Evolutionary conservation across 306 rosid genomes (phyloP).

Genomic region (Inga oerstediana): DNA sequence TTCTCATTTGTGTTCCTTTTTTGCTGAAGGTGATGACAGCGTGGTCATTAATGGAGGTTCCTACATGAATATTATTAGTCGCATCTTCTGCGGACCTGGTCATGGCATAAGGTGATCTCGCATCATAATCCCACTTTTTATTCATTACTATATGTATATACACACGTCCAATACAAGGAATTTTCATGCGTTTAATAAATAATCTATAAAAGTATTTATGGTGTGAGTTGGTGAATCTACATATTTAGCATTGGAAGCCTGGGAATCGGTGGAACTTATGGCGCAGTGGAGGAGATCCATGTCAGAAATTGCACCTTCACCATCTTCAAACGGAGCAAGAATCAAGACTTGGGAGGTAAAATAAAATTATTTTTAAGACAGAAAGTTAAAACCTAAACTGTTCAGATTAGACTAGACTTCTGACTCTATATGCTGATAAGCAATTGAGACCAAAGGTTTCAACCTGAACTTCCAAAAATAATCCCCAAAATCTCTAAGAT

Average conservation of each 20-base stretch:
- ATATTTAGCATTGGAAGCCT: slow-evolving; percentile 57
- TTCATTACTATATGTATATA: background rate
- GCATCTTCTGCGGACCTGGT: slow-evolving; percentile 61
- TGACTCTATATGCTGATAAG: background rate
- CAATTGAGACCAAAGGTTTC: background rate
- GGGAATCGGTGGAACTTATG: slow-evolving; percentile 31
- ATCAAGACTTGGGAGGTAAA: slow-evolving; percentile 62
- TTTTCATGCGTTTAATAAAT: background rate
- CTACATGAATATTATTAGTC: slow-evolving; percentile 42
- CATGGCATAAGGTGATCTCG: slow-evolving; percentile 56
- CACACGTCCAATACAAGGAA: no score
- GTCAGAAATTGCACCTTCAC: slow-evolving; percentile 47
- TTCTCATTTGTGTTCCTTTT: background rate
- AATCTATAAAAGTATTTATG: background rate
- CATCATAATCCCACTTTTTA: background rate
- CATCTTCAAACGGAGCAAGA: slow-evolving; percentile 52
- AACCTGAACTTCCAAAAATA: background rate
- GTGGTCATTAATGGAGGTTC: slow-evolving; percentile 45
- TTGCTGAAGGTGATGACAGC: slow-evolving; percentile 57
- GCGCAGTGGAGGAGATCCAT: slow-evolving; percentile 46
- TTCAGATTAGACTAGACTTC: background rate
- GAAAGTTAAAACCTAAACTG: background rate
- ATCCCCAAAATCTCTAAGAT: background rate
- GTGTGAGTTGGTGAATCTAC: background rate
- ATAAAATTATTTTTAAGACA: background rate